phyloP scores from a whole-genome alignment of 2,329 filamentous ascomycete genomes.

The Aspergillus quadrilineatus region DNA sequence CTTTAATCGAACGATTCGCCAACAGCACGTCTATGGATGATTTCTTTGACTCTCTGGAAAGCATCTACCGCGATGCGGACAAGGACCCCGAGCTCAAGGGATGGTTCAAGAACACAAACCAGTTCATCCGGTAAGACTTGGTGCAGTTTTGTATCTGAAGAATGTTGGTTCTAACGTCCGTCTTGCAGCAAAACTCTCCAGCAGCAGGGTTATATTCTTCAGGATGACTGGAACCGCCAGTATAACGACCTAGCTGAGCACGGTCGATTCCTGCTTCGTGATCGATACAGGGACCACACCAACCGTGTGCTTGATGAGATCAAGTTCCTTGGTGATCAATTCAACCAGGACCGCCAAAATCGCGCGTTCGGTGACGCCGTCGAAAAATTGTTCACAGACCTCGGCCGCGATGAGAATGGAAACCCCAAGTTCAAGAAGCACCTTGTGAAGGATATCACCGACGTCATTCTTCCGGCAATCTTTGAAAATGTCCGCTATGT shows the following conservation, averaged over 20 bases:
- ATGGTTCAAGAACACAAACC: conserved; percentile 81
- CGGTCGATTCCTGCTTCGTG: conserved; percentile 80
- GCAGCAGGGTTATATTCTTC: conserved; percentile 86
- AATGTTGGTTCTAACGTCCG: no score
- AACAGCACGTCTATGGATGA: conserved; percentile 89
- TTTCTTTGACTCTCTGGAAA: conserved; percentile 78
- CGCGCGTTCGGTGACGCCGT: conserved; percentile 72
- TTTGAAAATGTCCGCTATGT: conserved; percentile 88
- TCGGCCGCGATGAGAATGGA: conserved; percentile 83
- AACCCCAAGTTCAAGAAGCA: conserved; percentile 91
- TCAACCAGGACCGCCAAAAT: conserved; percentile 85
- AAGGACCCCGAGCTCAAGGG: conserved; percentile 78
- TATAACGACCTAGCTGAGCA: conserved; percentile 85
- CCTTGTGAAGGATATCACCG: conserved; percentile 80
- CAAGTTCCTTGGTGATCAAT: conserved; percentile 86
- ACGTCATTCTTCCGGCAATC: conserved; percentile 78
- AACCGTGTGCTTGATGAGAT: conserved; percentile 84
- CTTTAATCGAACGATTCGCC: conserved; percentile 89
- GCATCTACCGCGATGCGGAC: conserved; percentile 84
- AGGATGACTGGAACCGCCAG: conserved; percentile 73
- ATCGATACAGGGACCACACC: conserved; percentile 83
- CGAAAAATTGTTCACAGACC: conserved; percentile 81
- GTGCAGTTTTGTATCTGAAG: no score
- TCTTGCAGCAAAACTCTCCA: conserved; percentile 66
- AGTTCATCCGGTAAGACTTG: conserved; percentile 60